phyloP scores from a whole-genome alignment of 192 early-diverging fungal species.

The Backusella macrospora region DNA sequence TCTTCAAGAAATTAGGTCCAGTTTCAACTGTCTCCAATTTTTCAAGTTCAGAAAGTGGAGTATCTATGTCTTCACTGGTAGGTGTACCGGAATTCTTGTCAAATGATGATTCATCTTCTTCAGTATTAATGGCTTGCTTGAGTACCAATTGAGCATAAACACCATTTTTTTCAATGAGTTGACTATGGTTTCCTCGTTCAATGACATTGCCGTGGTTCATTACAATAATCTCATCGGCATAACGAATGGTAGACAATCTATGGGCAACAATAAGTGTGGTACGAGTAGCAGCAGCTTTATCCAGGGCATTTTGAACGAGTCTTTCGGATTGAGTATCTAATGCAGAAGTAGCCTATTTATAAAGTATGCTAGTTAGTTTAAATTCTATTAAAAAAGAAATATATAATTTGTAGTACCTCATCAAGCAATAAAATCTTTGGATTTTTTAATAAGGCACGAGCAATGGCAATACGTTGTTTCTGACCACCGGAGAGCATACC shows the following conservation, averaged over 20 bases:
- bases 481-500: slow-evolving; percentile 89
- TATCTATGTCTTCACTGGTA: background rate
- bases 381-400: background rate
- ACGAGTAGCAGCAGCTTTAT: slow-evolving; percentile 68
- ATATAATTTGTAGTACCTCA: slow-evolving; percentile 25
- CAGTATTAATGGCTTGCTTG: slow-evolving; percentile 61
- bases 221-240: slow-evolving; percentile 87
- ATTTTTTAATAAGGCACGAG: slow-evolving; percentile 88
- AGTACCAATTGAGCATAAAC: slow-evolving; percentile 66
- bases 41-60: background rate
- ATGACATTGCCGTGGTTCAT: slow-evolving; percentile 68
- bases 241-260: slow-evolving; percentile 83
- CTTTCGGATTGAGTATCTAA: slow-evolving; percentile 79
- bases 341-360: slow-evolving; percentile 74
- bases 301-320: slow-evolving; percentile 80
- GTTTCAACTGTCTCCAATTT: background rate
- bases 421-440: slow-evolving; percentile 62
- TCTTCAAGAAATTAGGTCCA: background rate
- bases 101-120: background rate
- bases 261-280: slow-evolving; percentile 92
- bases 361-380: background rate
- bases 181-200: slow-evolving; percentile 76
- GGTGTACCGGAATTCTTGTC: background rate
- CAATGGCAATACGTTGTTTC: slow-evolving; percentile 97
- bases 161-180: slow-evolving; percentile 65